Percentiles rank a stretch among this genome's conserved stretches.
phyloP scores from a whole-genome alignment of 2,329 filamentous ascomycete genomes.

The Sarocladiaceae sp. region DNA sequence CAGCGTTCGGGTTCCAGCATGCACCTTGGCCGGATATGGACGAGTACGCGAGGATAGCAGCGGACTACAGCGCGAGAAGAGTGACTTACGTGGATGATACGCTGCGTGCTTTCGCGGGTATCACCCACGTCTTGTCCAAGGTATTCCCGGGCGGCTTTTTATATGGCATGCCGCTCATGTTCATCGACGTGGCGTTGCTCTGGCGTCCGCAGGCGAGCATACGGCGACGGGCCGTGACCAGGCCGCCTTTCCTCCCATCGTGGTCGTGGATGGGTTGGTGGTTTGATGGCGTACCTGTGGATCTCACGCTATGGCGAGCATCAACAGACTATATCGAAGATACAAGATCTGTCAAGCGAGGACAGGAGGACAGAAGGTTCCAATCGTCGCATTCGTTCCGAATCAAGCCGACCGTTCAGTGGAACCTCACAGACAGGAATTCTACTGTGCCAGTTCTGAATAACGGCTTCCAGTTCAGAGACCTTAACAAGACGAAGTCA shows the following conservation, averaged over 20 bases:
- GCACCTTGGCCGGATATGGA: conserved; percentile 41
- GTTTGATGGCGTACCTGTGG: conserved; percentile 38
- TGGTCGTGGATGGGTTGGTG: conserved; percentile 48
- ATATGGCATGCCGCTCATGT: conserved; percentile 43
- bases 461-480: conserved; percentile 34
- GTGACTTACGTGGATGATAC: conserved; percentile 38
- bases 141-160: conserved; percentile 38
- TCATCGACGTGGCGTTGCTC: conserved; percentile 39
- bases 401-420: conserved; percentile 32
- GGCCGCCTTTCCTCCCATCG: conserved; percentile 35
- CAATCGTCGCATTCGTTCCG: conserved; percentile 32
- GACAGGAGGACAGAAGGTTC: conserved; percentile 25
- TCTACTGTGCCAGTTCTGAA: conserved; percentile 29
- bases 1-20: conserved; percentile 34
- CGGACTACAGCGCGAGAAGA: conserved; percentile 37
- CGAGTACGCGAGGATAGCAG: conserved; percentile 38
- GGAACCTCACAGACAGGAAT: conserved; percentile 35
- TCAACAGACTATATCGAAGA: conserved; percentile 40
- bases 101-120: conserved; percentile 36
- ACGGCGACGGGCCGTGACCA: conserved; percentile 30
- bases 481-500: conserved; percentile 29
- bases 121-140: conserved; percentile 36
- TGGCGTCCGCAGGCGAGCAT: conserved; percentile 41
- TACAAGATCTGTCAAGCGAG: conserved; percentile 25
- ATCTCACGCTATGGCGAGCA: conserved; percentile 37